phyloP scores from a whole-genome alignment of 495 filamentous ascomycete species.

The Tuber brumale region DNA sequence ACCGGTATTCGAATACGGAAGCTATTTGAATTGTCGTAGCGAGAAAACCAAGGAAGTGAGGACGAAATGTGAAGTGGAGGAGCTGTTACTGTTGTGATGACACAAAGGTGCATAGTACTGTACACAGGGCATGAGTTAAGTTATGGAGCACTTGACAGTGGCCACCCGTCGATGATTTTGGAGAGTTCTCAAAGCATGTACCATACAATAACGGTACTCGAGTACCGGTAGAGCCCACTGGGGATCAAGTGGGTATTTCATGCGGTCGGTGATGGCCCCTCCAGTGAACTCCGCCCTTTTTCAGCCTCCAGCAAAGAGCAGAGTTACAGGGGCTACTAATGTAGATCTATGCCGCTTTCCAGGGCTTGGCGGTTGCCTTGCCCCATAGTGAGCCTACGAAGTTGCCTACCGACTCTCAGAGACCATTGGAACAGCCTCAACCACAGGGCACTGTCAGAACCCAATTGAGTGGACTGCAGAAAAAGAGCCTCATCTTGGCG shows the following conservation, averaged over 20 bases:
- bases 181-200: not conserved
- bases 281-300: constrained; percentile 25
- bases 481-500: constrained; percentile 18
- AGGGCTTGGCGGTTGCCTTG: constrained; percentile 24
- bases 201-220: not conserved
- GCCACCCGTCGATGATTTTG: not conserved
- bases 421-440: constrained; percentile 14
- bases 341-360: not conserved
- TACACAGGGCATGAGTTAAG: not conserved
- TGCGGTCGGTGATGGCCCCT: not conserved
- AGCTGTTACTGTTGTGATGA: not conserved
- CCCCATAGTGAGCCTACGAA: constrained; percentile 28
- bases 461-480: constrained; percentile 31
- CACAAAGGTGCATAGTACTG: not conserved
- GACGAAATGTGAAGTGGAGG: not conserved
- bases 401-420: constrained; percentile 9
- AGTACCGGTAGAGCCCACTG: not conserved
- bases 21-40: not conserved
- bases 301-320: constrained; percentile 10
- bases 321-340: constrained; percentile 5
- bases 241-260: not conserved
- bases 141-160: not conserved
- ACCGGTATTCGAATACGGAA: too few species aligned
- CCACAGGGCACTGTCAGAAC: constrained; percentile 32
- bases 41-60: not conserved